A percentile compares a stretch with the other conserved stretches of the same genome.
phyloP scores from a whole-genome alignment of 2,329 filamentous ascomycete genomes.

The Rhynchosporium secalis region DNA sequence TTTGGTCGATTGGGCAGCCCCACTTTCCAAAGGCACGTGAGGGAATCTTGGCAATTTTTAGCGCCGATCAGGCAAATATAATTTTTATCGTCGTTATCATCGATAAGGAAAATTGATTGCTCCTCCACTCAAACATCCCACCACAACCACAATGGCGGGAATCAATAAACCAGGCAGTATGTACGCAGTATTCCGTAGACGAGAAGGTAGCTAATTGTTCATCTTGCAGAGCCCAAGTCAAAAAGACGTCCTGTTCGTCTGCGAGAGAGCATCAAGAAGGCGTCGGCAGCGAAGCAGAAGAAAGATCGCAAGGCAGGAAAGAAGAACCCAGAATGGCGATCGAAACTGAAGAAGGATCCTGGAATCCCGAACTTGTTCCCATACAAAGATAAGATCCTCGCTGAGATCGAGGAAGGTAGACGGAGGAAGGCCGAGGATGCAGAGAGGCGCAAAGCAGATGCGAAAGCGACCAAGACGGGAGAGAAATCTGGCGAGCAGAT shows the following conservation, averaged over 20 bases:
- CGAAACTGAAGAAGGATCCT: constrained; percentile 94
- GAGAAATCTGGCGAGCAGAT: constrained; percentile 52
- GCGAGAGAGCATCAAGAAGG: constrained; percentile 94
- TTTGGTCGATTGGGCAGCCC: background rate
- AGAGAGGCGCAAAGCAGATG: constrained; percentile 68
- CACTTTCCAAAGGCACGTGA: constrained; percentile 6
- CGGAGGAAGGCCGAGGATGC: constrained; percentile 78
- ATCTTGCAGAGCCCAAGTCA: constrained; percentile 76
- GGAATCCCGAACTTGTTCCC: constrained; percentile 97
- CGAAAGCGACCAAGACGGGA: constrained; percentile 64
- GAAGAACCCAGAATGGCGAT: constrained; percentile 96
- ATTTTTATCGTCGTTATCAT: constrained; percentile 8
- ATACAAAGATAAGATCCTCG: constrained; percentile 92
- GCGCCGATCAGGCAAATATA: constrained; percentile 11
- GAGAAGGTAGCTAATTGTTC: constrained; percentile 22
- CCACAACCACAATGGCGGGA: constrained; percentile 36
- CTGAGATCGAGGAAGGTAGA: constrained; percentile 90
- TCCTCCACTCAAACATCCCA: background rate
- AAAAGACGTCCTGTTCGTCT: constrained; percentile 89
- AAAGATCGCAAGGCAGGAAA: constrained; percentile 88
- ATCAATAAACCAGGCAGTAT: constrained; percentile 41
- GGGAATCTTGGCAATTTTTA: constrained; percentile 8
- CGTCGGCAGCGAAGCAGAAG: constrained; percentile 83
- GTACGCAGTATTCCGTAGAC: constrained; percentile 15
- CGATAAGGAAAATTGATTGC: constrained; percentile 10